These are phyloP conservation scores for Penicillium sp. DNA, from an alignment of 2,329 filamentous ascomycete genomes.

Conservation along the genomic window DNA sequence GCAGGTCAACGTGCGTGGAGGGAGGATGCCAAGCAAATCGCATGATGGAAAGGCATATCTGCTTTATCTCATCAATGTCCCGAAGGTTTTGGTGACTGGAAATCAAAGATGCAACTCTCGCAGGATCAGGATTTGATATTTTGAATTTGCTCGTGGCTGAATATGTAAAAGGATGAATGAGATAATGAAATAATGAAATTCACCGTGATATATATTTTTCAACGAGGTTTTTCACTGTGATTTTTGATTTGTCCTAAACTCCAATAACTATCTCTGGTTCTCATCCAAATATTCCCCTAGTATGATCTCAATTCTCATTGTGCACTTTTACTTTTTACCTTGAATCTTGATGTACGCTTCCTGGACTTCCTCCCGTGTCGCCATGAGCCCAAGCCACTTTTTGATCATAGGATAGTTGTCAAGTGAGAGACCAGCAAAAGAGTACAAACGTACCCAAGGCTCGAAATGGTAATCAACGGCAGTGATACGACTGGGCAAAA, in stretches of 20 bases:
- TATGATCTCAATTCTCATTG: too few species aligned
- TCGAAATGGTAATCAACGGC: slow-evolving; percentile 47
- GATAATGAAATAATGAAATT: not conserved
- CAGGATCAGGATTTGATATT: not conserved
- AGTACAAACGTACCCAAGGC: slow-evolving; percentile 43
- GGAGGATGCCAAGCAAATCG: slow-evolving; percentile 31
- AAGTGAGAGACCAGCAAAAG: slow-evolving; percentile 42
- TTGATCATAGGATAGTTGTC: slow-evolving; percentile 43
- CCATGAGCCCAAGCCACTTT: slow-evolving; percentile 42
- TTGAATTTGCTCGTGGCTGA: not conserved
- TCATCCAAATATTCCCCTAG: too few species aligned
- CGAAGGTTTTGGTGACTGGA: slow-evolving; percentile 10
- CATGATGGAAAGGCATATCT: slow-evolving; percentile 16
- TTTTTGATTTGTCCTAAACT: not conserved
- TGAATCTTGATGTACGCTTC: slow-evolving; percentile 41
- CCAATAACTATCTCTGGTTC: too few species aligned
- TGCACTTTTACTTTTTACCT: not conserved
- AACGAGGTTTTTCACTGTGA: not conserved
- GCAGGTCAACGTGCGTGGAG: slow-evolving; percentile 44
- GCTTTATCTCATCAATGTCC: slow-evolving; percentile 15
- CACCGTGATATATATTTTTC: not conserved
- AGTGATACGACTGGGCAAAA: slow-evolving; percentile 39
- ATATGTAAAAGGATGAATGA: not conserved
- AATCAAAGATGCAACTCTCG: not conserved
- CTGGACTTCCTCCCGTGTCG: slow-evolving; percentile 40